Percentiles rank a stretch among this genome's conserved stretches.
Conservation (phyloP, 2,329 filamentous ascomycete species). For the Paraconiothyrium sp. region DNA sequence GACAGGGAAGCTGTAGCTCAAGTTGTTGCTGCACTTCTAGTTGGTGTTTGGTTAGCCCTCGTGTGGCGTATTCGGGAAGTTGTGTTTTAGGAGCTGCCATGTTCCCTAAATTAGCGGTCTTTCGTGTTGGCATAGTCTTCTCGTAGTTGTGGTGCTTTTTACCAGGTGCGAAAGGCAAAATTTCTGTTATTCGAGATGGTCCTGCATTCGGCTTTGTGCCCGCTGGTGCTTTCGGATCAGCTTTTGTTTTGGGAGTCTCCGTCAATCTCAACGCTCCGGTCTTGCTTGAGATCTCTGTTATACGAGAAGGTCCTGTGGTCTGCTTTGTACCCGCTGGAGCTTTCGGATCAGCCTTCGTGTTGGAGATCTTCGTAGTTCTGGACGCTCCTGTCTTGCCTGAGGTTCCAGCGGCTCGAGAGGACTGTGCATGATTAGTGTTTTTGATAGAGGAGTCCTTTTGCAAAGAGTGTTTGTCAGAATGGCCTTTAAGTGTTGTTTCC, state of each 20-base stretch:
- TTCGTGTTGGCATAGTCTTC: not conserved
- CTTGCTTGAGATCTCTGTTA: not conserved
- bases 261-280: not conserved
- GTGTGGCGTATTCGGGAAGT: slow-evolving; percentile 1
- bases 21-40: slow-evolving; percentile 1
- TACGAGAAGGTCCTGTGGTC: not conserved
- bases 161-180: not conserved
- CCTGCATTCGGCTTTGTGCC: not conserved
- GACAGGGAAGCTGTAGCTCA: not conserved
- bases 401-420: not conserved
- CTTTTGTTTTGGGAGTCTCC: not conserved
- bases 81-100: not conserved
- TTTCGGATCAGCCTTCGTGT: not conserved
- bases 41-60: slow-evolving; percentile 1
- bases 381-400: not conserved
- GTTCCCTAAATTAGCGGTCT: not conserved
- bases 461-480: not conserved
- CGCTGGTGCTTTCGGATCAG: not conserved
- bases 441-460: not conserved
- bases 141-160: not conserved
- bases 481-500: not conserved
- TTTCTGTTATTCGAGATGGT: not conserved
- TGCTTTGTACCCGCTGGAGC: not conserved
- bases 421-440: not conserved
- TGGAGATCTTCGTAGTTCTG: not conserved